Conservation (phyloP, 345 rosid species). For the Theobroma cacao region DNA sequence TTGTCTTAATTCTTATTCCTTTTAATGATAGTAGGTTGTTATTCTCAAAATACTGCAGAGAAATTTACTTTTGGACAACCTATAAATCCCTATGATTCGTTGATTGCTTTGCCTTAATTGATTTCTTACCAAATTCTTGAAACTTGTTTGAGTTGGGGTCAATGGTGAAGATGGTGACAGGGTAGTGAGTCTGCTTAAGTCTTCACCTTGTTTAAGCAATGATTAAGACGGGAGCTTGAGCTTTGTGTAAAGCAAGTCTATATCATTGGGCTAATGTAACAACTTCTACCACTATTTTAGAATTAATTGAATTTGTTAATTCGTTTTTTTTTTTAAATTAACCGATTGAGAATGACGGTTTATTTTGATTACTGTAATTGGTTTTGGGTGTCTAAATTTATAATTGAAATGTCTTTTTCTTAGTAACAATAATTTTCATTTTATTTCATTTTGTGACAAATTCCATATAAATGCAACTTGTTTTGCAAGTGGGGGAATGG, state of each 20-base stretch:
- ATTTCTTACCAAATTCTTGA: neutral
- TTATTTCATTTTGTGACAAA: too few species aligned
- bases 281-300: too few species aligned
- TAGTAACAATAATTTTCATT: too few species aligned
- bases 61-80: neutral
- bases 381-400: too few species aligned
- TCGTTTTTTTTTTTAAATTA: too few species aligned
- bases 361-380: too few species aligned
- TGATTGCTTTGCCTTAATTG: neutral
- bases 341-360: too few species aligned
- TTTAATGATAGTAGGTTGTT: neutral
- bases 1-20: neutral
- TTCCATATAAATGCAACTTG: too few species aligned
- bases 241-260: neutral
- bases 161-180: slow-evolving; percentile 2
- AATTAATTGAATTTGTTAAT: too few species aligned
- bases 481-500: too few species aligned
- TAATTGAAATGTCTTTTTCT: too few species aligned
- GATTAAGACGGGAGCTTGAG: neutral
- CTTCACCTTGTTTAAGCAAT: neutral
- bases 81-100: neutral
- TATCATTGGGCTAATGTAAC: neutral
- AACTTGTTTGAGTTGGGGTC: neutral
- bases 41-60: neutral
- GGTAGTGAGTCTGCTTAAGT: neutral